A percentile compares a stretch with the other conserved stretches of the same genome.
Evolutionary conservation across 345 rosid species (phyloP).

Genomic region (Pugionium cornutum): DNA sequence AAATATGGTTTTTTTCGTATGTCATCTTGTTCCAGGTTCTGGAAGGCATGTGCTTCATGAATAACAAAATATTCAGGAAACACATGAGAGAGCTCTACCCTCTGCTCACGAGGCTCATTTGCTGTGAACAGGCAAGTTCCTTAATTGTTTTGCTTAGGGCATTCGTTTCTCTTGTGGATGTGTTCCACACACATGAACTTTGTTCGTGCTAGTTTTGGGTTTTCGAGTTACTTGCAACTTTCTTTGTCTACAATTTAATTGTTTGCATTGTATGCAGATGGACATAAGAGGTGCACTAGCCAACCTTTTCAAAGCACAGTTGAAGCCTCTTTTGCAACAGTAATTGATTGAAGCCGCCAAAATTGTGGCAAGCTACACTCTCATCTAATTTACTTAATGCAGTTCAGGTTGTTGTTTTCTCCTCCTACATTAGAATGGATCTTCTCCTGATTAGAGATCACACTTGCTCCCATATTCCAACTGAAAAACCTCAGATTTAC

Average conservation of each 20-base stretch:
- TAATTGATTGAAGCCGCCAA: conserved; percentile 19
- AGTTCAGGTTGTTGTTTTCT: conserved; percentile 10
- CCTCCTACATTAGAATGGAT: background rate
- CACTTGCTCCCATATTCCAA: no score
- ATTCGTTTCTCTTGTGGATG: background rate
- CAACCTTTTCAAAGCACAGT: conserved; percentile 78
- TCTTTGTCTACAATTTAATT: no score
- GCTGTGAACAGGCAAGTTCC: conserved; percentile 85
- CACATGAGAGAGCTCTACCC: conserved; percentile 93
- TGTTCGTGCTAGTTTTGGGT: no score
- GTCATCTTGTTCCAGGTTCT: conserved; percentile 64
- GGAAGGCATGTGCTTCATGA: conserved; percentile 93
- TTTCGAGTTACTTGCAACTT: no score
- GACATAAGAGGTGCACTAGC: conserved; percentile 90
- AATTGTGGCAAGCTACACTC: conserved; percentile 9
- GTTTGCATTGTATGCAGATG: conserved; percentile 53
- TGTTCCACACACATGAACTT: no score
- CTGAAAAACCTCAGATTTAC: no score
- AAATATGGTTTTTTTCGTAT: background rate
- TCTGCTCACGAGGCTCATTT: conserved; percentile 81
- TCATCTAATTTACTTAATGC: conserved; percentile 12
- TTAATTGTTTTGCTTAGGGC: background rate
- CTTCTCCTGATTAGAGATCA: no score
- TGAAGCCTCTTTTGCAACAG: conserved; percentile 74
- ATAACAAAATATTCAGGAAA: conserved; percentile 71